These are phyloP conservation scores for Monosporascus sp. DNA, from an alignment of 2,329 filamentous ascomycete genomes.

Conservation along the genomic window DNA sequence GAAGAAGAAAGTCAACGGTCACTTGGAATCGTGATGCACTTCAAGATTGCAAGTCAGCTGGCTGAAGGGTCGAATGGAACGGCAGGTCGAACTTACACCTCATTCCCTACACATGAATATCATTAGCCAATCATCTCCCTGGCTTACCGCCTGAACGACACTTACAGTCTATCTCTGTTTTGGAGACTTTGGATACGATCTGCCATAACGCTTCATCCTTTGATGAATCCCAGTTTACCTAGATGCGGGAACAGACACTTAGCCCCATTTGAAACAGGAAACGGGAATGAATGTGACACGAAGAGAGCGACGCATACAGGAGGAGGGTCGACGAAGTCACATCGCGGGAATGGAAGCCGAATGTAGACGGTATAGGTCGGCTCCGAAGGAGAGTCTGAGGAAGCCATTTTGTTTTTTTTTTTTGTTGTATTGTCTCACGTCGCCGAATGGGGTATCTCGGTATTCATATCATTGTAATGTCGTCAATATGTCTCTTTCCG, in stretches of 20 bases:
- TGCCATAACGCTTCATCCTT: conserved; percentile 92
- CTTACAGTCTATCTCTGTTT: conserved; percentile 83
- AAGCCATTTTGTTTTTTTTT: conserved; percentile 16
- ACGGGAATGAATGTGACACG: conserved; percentile 5
- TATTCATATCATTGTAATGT: too few species aligned
- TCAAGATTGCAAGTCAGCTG: conserved; percentile 37
- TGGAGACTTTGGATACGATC: conserved; percentile 75
- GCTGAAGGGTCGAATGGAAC: background rate
- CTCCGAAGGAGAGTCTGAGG: conserved; percentile 35
- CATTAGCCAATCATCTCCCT: conserved; percentile 4
- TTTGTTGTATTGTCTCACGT: conserved; percentile 9
- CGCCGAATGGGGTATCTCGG: background rate
- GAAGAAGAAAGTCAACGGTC: conserved; percentile 79
- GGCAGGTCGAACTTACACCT: conserved; percentile 53
- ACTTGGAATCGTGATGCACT: conserved; percentile 73
- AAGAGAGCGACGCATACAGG: conserved; percentile 50
- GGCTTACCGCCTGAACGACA: conserved; percentile 3
- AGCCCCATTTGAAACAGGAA: conserved; percentile 15
- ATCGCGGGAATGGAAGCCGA: conserved; percentile 81
- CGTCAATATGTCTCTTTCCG: too few species aligned
- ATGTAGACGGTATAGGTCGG: conserved; percentile 73
- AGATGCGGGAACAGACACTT: conserved; percentile 6
- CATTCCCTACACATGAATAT: conserved; percentile 55
- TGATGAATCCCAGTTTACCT: conserved; percentile 82
- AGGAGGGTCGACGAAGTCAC: conserved; percentile 85